Evolutionary conservation across 352 stramenopile species (phyloP).

Genomic region (Plasmopara viticola): DNA sequence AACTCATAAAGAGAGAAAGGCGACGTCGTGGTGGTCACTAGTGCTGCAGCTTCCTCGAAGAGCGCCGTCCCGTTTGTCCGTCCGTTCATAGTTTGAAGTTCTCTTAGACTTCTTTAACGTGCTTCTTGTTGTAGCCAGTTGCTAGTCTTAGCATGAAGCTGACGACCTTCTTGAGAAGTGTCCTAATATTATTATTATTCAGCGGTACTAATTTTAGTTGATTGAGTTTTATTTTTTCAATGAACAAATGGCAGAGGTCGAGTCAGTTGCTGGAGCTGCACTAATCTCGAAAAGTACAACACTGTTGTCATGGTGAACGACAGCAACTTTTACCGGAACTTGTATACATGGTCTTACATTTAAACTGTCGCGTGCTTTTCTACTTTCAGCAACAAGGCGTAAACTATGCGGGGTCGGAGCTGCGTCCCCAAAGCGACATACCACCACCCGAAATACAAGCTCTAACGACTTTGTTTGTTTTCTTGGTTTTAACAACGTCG

Average conservation of each 20-base stretch:
- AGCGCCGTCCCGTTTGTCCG: constrained; percentile 29
- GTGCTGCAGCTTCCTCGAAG: constrained; percentile 38
- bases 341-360: background rate
- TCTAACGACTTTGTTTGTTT: constrained; percentile 35
- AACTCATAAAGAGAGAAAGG: constrained; percentile 16
- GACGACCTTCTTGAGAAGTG: constrained; percentile 16
- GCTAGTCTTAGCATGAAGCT: constrained; percentile 10
- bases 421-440: constrained; percentile 39
- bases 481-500: constrained; percentile 7
- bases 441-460: constrained; percentile 51
- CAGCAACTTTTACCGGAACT: constrained; percentile 56
- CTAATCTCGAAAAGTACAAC: constrained; percentile 62
- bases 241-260: background rate
- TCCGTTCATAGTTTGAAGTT: constrained; percentile 21
- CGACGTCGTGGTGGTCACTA: constrained; percentile 35
- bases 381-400: constrained; percentile 7
- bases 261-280: constrained; percentile 7
- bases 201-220: constrained; percentile 23
- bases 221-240: constrained; percentile 1
- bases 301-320: constrained; percentile 45
- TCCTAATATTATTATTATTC: constrained; percentile 42
- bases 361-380: constrained; percentile 3
- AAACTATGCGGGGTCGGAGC: constrained; percentile 26
- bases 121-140: constrained; percentile 5
- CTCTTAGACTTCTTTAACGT: constrained; percentile 13